These are phyloP conservation scores for Sergeia podlipaevii DNA, from an alignment of 208 protist genomes.

Conservation along the genomic window DNA sequence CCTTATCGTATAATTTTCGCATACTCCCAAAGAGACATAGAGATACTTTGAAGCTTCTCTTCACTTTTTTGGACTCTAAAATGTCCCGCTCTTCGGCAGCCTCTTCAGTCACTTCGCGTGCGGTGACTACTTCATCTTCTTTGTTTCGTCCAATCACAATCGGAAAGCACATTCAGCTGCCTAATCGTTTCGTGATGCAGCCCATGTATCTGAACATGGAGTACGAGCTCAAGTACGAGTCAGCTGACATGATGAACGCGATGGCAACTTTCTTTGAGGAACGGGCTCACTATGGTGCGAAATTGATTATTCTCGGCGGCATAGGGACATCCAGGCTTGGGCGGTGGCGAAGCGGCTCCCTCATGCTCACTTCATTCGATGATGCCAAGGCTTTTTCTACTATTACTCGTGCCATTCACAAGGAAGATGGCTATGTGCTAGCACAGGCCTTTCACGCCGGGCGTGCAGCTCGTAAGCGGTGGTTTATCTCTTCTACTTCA, in stretches of 20 bases:
- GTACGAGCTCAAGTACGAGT: constrained; percentile 46
- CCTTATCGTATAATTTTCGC: background rate
- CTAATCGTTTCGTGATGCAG: constrained; percentile 85
- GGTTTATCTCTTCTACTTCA: constrained; percentile 52
- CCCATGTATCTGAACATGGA: constrained; percentile 88
- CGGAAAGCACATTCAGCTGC: constrained; percentile 36
- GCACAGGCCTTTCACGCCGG: constrained; percentile 93
- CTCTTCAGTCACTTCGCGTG: background rate
- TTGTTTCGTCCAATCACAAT: constrained; percentile 72
- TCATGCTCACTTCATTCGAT: constrained; percentile 70
- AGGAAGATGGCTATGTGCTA: constrained; percentile 80
- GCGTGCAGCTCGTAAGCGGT: constrained; percentile 56
- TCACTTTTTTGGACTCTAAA: background rate
- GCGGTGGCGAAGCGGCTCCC: constrained; percentile 67
- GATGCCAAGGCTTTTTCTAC: constrained; percentile 60
- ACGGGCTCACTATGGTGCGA: constrained; percentile 80
- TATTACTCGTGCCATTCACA: constrained; percentile 88
- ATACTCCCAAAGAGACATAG: background rate
- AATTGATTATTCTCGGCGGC: constrained; percentile 88
- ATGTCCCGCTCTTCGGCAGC: background rate
- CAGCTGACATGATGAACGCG: constrained; percentile 60
- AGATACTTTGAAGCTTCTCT: background rate
- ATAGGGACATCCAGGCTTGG: constrained; percentile 80
- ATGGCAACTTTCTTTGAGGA: constrained; percentile 81
- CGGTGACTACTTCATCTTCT: background rate